Base-by-base conservation (phyloP, 179 eudicot species). In the Carnegiea gigantea region DNA sequence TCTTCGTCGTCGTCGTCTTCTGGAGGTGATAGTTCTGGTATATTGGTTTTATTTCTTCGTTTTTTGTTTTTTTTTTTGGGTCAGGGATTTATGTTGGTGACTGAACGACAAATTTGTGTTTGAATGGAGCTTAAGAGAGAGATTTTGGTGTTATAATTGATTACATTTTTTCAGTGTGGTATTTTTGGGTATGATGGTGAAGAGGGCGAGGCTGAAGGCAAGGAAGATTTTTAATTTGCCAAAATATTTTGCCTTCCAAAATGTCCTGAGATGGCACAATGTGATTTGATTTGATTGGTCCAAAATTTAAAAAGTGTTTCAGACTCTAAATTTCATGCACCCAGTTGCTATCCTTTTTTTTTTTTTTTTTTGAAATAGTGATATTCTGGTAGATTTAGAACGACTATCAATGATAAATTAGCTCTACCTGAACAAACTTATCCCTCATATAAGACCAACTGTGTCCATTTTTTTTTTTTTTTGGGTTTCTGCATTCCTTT, bases 1-100 rank as follows among this genome's bases (percentile, higher is more conserved):
- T 81, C 85, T 21, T 76, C 87, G 0, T 86, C 88, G 2, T 87
- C 93, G 26, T 86, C 88, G 3, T 90, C 92, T 57, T 80, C 84
- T 13, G 89, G 68, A 10, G 76, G 48, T 5, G 89, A 85, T 53
- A 73, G 36, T 53, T 84, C 88, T 54, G 94, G 91, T 90, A 81
- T n/a, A 40, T 76, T 11, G 38, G n/a, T 46, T 68, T 70, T 15
- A 30, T 54, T 53, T 68, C 51, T 26, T 76, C 38, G 46, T 12
- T 62, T 68, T 64, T 13, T 15, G 73, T 51, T 4, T 5, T 12
- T 4, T 5, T 12, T 68, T 6, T 49, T 28, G 9, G 26, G 28
- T 59, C 72, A 13, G 33, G 33, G 23, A 30, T 68, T 70, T 33
- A 65, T 75, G 53, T 49, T 80, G 36, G 38, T 60, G 13, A 1